Evolutionary conservation across 306 rosid genomes (phyloP), one percentile per base, ranked within the genome.

Genomic region (Begonia loranthoides): DNA sequence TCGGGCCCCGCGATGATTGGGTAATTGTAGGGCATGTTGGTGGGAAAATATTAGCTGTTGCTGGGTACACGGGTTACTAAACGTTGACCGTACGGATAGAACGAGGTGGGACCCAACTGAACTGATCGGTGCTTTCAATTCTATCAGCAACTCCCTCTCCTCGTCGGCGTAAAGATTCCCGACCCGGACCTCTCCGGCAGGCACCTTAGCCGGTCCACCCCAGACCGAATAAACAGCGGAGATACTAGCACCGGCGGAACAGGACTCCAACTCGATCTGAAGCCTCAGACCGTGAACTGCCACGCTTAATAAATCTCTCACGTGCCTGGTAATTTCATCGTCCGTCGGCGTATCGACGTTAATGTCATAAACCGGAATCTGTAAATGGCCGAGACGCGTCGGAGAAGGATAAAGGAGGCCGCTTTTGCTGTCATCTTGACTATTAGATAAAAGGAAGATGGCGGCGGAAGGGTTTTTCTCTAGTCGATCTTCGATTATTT

Each of bases 401-500:
- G 82, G 52, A 0, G 73, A 71, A 0, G 65, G 45, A 1, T n/a
- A 5, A 6, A 50, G 28, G 14, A 58, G 14, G 33, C 66, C 57
- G 21, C 8, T 19, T 4, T n/a, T 56, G 52, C 61, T 70, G 17
- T 75, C 66, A 1, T 71, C 73, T 5, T 64, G 55, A 21, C 57
- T 63, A 17, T 77, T 70, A 1, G 93, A 73, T 1, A 89, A 13
- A 6, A 92, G 74, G 8, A 92, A 38, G 22, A 92, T 70, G 52
- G 82, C 72, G 7, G 94, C 77, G 4, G 72, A 69, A 4, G 84
- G 49, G 56, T 86, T 92, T 57, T 59, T 78, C 66, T 86, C 94
- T 1, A 94, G 93, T 50, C 99, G 92, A 62, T 92, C 99, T 44
- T 86, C 94, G 5, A 92, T 70, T 0, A 92, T 93, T 46, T 86